Evolutionary conservation across 129 eudicot species (phyloP), one percentile per base, ranked within the genome.

Genomic region (Ambrosia artemisiifolia): DNA sequence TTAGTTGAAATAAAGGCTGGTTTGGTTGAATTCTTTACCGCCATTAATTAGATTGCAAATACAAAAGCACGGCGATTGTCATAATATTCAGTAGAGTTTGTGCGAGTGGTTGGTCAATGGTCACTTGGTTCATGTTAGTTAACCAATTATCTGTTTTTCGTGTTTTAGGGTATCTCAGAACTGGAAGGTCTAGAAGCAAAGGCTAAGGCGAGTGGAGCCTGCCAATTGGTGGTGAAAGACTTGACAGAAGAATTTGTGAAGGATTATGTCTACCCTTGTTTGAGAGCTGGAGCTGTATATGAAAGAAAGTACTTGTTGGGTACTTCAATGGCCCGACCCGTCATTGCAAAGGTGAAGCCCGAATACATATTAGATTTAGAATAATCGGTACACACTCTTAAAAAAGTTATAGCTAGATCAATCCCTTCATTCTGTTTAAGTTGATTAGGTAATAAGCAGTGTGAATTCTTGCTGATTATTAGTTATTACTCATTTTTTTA

Each of bases 241-340:
- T 82, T 94, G 81, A 74, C 82, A 50, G 98, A 94, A 84, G 98
- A 94, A 83, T 94, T 94, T 61, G 98, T 94, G 72, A 88, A 59
- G 74, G 96, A 90, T 75, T 94, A 78, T 70, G 81, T 90, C 20
- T 94, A 78, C 77, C 98, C 98, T 75, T 94, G 98, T 80, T 84
- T 94, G 72, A 88, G 95, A 28, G 98, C 96, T 43, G 98, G 98
- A 64, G 98, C 98, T 33, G 77, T 90, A 57, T 94, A 94, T 24
- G 96, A 94, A 69, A 81, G 98, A 65, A 94, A 90, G 86, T 94
- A 94, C 83, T 88, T 87, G 86, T 79, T 94, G 76, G 96, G 98
- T 19, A 94, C 98, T 33, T 94, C 98, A 75, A 94, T 94, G 98
- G 98, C 98, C 50, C 95, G 96, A 0, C 98, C 98, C 33, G 98